phyloP scores from a whole-genome alignment of 306 rosid species.

The Trifolium repens region DNA sequence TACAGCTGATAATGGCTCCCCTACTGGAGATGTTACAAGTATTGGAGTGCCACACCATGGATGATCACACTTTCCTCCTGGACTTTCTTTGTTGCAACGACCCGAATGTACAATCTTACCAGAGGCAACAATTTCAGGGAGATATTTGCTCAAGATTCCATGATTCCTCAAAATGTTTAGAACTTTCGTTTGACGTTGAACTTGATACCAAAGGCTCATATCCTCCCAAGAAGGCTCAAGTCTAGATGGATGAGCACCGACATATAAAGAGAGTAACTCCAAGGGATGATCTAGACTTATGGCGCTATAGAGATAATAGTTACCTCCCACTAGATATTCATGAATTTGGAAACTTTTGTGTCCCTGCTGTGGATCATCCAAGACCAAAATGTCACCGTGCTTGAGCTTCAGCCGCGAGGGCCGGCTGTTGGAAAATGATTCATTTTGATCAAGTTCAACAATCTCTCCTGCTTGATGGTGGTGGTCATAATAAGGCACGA shows the following conservation, averaged over 20 bases:
- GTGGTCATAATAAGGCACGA: conserved; percentile 66
- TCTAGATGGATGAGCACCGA: conserved; percentile 84
- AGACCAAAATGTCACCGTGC: conserved; percentile 63
- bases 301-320: conserved; percentile 69
- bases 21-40: conserved; percentile 84
- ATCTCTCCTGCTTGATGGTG: conserved; percentile 70
- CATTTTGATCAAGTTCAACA: conserved; percentile 74
- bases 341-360: conserved; percentile 82
- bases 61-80: conserved; percentile 85
- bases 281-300: conserved; percentile 68
- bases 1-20: conserved; percentile 68
- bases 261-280: conserved; percentile 62
- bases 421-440: conserved; percentile 45
- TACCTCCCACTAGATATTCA: conserved; percentile 70
- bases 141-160: conserved; percentile 68
- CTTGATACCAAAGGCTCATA: conserved; percentile 98
- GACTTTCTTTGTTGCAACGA: conserved; percentile 71
- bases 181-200: conserved; percentile 94
- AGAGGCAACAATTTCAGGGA: conserved; percentile 82
- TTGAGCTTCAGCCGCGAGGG: conserved; percentile 63
- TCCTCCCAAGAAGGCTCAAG: conserved; percentile 97
- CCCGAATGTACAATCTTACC: conserved; percentile 89
- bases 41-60: conserved; percentile 93
- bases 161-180: conserved; percentile 73
- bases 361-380: conserved; percentile 83